Evolutionary conservation across 202 grass and related monocot species (phyloP).

Genomic region (Cymbopogon flexuosus): DNA sequence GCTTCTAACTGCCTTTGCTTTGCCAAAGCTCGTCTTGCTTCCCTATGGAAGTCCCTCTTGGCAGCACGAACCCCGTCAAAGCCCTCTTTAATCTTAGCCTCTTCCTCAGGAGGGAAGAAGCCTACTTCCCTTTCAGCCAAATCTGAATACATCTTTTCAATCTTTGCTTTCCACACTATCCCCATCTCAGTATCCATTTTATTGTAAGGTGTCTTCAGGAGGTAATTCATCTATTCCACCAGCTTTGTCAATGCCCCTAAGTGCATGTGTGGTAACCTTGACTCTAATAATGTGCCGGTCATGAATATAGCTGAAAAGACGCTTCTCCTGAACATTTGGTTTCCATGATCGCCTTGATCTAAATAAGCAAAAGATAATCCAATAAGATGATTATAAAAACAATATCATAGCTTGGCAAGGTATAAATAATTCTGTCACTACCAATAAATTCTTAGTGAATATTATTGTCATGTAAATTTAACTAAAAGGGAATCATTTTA

Average conservation of each 20-base stretch:
- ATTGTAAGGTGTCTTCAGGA: conserved; percentile 81
- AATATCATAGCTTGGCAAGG: background rate
- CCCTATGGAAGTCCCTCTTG: conserved; percentile 48
- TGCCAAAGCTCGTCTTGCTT: conserved; percentile 45
- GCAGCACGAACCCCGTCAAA: conserved; percentile 49
- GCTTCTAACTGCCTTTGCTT: conserved; percentile 53
- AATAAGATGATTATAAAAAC: conserved; percentile 7
- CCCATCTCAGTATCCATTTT: conserved; percentile 91
- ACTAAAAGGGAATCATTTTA: background rate
- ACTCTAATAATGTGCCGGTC: conserved; percentile 76
- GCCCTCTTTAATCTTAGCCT: conserved; percentile 58
- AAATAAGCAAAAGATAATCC: conserved; percentile 19
- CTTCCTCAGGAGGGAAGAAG: conserved; percentile 76
- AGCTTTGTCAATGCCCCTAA: conserved; percentile 95
- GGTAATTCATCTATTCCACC: conserved; percentile 95
- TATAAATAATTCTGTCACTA: background rate
- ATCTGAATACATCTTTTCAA: conserved; percentile 91
- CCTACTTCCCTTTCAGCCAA: conserved; percentile 63
- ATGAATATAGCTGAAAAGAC: conserved; percentile 94
- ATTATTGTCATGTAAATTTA: background rate
- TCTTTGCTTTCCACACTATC: conserved; percentile 73
- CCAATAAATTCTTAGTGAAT: background rate
- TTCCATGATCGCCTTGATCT: conserved; percentile 89
- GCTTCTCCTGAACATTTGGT: conserved; percentile 96
- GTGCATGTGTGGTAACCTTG: conserved; percentile 88